Evolutionary conservation across 805 yeast species (phyloP), one percentile per base, ranked within the genome.

Genomic region (Ogataea minuta): DNA sequence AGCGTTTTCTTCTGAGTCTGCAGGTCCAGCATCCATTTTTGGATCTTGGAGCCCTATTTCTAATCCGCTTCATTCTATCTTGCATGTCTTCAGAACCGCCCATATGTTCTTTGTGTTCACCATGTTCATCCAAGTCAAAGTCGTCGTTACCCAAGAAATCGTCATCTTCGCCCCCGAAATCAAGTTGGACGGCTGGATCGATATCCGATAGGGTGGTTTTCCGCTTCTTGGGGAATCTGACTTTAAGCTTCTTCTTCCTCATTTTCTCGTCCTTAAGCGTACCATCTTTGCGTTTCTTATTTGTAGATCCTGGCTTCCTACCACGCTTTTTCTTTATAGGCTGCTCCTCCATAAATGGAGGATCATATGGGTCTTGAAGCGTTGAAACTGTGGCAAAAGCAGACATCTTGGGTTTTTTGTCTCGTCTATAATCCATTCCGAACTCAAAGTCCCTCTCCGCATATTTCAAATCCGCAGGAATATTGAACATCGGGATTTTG

Each of bases 11-110:
- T 27, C 93, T 69, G 12, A 81, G 60, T 41, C 90, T 62, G 55
- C 91, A 84, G 5, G 86, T 84, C 91, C 91, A 84, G 54, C 93
- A 84, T 0, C 90, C 90, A 21, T 66, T 55, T 34, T 53, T 55
- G 10, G 54, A 52, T 25, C 59, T 39, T 2, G 51, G 49, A 4
- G 51, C 51, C 21, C 45, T 35, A 28, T 39, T 44, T 31, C 52
- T 34, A 10, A 43, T 40, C 27, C 52, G 39, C 35, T 45, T 44
- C 43, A 46, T 43, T 9, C 47, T 34, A 23, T 44, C 48, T 16
- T 43, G 45, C 40, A 37, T 36, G 13, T 51, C 53, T 12, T 39
- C 46, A 11, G 36, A 28, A 28, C 42, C 42, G n/a, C 24, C 31
- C 9, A 23, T 10, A 20, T 20, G 17, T 2, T 14, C 26, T 10